Base-by-base conservation (phyloP, 257 asterid species). In the Fraxinus americana region DNA sequence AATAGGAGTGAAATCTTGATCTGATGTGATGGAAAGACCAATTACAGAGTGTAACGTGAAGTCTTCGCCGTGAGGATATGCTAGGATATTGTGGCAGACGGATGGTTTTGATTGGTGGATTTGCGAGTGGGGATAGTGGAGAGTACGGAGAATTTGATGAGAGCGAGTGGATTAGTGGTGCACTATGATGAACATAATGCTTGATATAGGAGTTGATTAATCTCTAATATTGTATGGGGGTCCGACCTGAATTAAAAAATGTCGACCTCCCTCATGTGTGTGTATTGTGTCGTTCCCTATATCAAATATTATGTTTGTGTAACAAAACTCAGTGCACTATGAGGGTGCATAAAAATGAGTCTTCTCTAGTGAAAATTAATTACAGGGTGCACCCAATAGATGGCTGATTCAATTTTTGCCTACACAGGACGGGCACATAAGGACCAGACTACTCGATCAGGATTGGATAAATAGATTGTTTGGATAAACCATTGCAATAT, bases 21-120 rank as follows among this genome's bases (percentile, higher is more conserved):
- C 19, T 10, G 88, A 85, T 75, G 82, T 70, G 85, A 82, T 11
- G 0, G 4, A 1, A 0, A 1, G 21, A n/a, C 95, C 93, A 92
- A 87, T 89, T 54, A 35, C 48, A 21, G 52, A 0, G 13, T 12
- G 79, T 0, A 9, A 87, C 86, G 93, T 93, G 2, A 67, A 25
- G 78, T 81, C 14, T 1, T 16, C 32, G 41, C 82, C 94, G 97
- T 80, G 5, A 4, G 4, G 57, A 16, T 1, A 8, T 0, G 19
- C 78, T 4, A 25, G 87, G 91, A 77, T 82, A 85, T 2, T 7
- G 35, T 14, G 82, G 34, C 32, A 74, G 29, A 52, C 84, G 92
- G 86, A 72, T 32, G 36, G 0, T 9, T 17, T 11, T 68, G 72
- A 84, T 84, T 79, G 82, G 81, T 3, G 1, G 1, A 43, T 43